A percentile compares a stretch with the other conserved stretches of the same genome.
Conservation (phyloP, 78 protist species). For the Planoprotostelium fungivorum region DNA sequence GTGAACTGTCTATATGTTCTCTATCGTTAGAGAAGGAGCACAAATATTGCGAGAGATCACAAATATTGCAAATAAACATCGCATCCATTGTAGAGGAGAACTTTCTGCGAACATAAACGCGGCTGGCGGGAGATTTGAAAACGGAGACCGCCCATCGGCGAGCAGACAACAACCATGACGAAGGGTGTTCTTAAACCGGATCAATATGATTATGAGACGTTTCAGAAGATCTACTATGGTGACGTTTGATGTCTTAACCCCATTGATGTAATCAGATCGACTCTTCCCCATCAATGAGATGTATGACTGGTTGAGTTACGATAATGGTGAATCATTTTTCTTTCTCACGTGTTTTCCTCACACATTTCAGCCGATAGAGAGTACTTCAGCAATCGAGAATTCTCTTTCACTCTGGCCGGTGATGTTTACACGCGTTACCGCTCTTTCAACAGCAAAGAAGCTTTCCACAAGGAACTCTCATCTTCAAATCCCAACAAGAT, state of each 20-base stretch:
- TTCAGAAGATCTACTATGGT: not conserved
- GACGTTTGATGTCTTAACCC: not conserved
- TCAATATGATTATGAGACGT: not conserved
- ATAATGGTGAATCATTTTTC: not conserved
- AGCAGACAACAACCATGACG: too few relatives aligned
- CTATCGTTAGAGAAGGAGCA: too few relatives aligned
- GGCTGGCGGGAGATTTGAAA: too few relatives aligned
- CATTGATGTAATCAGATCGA: conserved; percentile 4
- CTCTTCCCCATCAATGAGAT: conserved; percentile 35
- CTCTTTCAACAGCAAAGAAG: conserved; percentile 17
- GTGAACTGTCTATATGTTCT: too few relatives aligned
- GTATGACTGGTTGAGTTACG: conserved; percentile 53
- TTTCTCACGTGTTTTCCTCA: not conserved
- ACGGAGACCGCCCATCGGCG: too few relatives aligned
- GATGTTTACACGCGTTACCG: conserved; percentile 51
- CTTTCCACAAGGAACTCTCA: conserved; percentile 7
- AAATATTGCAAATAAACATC: too few relatives aligned
- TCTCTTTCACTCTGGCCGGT: conserved; percentile 57
- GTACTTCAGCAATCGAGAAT: conserved; percentile 40
- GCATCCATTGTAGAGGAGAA: too few relatives aligned
- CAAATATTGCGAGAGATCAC: too few relatives aligned
- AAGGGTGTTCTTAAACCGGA: too few relatives aligned
- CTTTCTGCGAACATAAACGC: too few relatives aligned
- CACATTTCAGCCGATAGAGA: not conserved
- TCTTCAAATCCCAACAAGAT: conserved; percentile 47